A percentile compares a stretch with the other conserved stretches of the same genome.
Evolutionary conservation across 2,329 filamentous ascomycete species (phyloP).

Genomic region (Thielaviopsis euricoi): DNA sequence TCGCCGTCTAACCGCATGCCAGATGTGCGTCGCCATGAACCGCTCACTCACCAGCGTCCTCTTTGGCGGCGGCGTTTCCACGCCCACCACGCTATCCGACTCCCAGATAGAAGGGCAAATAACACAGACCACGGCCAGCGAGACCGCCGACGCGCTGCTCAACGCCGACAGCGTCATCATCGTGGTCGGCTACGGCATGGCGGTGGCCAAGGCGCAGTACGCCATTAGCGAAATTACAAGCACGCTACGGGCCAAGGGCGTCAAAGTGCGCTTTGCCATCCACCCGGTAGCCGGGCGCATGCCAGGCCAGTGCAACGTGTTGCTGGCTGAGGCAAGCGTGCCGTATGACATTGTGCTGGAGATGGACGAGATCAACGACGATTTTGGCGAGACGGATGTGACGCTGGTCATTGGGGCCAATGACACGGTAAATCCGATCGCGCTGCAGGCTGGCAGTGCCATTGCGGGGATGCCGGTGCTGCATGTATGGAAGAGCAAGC

Average conservation of each 20-base stretch:
- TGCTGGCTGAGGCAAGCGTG: conserved; percentile 74
- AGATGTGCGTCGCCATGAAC: conserved; percentile 78
- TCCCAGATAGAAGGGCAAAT: conserved; percentile 68
- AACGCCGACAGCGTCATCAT: conserved; percentile 78
- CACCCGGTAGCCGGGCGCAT: conserved; percentile 82
- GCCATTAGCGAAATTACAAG: conserved; percentile 70
- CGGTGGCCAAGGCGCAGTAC: conserved; percentile 84
- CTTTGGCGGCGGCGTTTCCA: conserved; percentile 67
- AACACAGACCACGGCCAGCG: conserved; percentile 62
- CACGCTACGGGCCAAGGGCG: conserved; percentile 54
- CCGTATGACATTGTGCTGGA: conserved; percentile 86
- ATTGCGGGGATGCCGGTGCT: conserved; percentile 89
- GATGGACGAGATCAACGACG: conserved; percentile 94
- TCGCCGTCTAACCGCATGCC: not conserved
- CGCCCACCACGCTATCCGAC: conserved; percentile 38
- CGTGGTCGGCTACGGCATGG: conserved; percentile 86
- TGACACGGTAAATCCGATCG: conserved; percentile 83
- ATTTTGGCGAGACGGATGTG: conserved; percentile 71
- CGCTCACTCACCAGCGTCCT: conserved; percentile 76
- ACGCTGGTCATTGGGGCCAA: conserved; percentile 84
- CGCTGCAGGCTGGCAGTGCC: conserved; percentile 63
- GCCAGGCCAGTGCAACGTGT: conserved; percentile 85
- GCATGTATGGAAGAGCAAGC: conserved; percentile 87
- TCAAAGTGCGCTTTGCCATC: conserved; percentile 77
- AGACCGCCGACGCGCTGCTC: conserved; percentile 58